phyloP scores from a whole-genome alignment of 352 stramenopile genomes.

The Phytopythium boreale region DNA sequence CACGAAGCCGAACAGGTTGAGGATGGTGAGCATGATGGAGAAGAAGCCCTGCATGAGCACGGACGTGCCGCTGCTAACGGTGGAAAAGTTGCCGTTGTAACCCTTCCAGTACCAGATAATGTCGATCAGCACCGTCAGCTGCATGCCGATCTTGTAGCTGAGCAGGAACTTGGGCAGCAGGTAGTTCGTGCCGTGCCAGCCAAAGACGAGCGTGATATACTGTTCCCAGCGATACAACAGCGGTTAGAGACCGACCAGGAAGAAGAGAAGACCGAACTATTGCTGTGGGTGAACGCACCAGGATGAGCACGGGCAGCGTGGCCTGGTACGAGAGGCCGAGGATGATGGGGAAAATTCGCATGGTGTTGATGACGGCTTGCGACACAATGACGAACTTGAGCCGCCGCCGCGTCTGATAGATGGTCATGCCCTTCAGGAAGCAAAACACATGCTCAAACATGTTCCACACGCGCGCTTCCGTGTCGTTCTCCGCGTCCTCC shows the following conservation, averaged over 20 bases:
- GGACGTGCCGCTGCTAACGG: conserved; percentile 69
- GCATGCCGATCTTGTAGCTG: conserved; percentile 89
- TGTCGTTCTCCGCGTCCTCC: conserved; percentile 48
- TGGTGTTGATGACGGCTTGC: conserved; percentile 75
- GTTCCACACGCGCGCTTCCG: conserved; percentile 74
- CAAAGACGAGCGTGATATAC: conserved; percentile 84
- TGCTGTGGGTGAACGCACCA: conserved; percentile 27
- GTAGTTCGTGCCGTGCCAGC: conserved; percentile 88
- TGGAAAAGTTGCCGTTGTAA: conserved; percentile 86
- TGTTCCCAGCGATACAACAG: conserved; percentile 9
- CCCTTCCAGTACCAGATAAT: conserved; percentile 85
- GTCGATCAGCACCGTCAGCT: conserved; percentile 79
- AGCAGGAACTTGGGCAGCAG: conserved; percentile 82
- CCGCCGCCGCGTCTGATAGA: conserved; percentile 75
- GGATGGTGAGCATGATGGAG: conserved; percentile 71
- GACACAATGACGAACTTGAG: conserved; percentile 89
- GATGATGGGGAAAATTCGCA: conserved; percentile 86
- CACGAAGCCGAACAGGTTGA: conserved; percentile 76
- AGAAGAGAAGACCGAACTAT: background rate
- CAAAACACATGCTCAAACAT: conserved; percentile 84
- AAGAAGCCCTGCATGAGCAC: conserved; percentile 88
- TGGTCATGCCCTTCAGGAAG: conserved; percentile 88
- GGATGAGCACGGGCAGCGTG: conserved; percentile 78
- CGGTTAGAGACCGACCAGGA: background rate
- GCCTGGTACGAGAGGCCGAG: conserved; percentile 81